Evolutionary conservation across 2,329 filamentous ascomycete genomes (phyloP), one percentile per base, ranked within the genome.

Genomic region (Lachnellula hyalina): DNA sequence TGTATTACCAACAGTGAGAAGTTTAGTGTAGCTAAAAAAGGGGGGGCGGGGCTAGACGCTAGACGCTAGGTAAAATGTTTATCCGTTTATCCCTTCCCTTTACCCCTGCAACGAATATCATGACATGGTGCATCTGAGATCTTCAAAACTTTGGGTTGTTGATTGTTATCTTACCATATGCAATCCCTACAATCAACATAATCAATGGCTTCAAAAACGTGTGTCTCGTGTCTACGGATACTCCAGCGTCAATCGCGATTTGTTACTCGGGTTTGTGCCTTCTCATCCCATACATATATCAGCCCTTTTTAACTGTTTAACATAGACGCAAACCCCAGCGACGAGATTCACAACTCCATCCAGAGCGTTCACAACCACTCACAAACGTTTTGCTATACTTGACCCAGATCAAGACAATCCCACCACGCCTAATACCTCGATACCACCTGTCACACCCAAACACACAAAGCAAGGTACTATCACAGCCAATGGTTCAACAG

Each of bases 221-320:
- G 67, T 52, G 53, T 48, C 34, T 49, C 60, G 52, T 70, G 68
- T 58, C 60, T 69, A 40, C 61, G 67, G 47, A 56, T 58, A 7
- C 17, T 68, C 2, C 61, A 59, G 23, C 55, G 55, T 45, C 63
- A 66, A 51, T 54, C 56, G 14, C 54, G 56, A 44, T 56, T 53
- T 51, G 28, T 57, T 46, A 3, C 44, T 35, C 49, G 59, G 46
- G 63, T 67, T 55, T 44, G 25, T 51, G 47, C 25, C 45, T 45
- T 35, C 28, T 35, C 48, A 41, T 42, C 9, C 25, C 25, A 4
- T 28, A 5, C 25, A 4, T 28, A 5, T 9, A 46, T 4, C 34
- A 32, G 11, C n/a, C 25, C 41, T 50, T 23, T 40, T 52, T 57
- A 52, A 62, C 25, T 51, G n/a, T 19, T 45, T 49, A 21, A 23